These are phyloP conservation scores for Seminavis robusta DNA, from an alignment of 108 stramenopile genomes.

Conservation along the genomic window DNA sequence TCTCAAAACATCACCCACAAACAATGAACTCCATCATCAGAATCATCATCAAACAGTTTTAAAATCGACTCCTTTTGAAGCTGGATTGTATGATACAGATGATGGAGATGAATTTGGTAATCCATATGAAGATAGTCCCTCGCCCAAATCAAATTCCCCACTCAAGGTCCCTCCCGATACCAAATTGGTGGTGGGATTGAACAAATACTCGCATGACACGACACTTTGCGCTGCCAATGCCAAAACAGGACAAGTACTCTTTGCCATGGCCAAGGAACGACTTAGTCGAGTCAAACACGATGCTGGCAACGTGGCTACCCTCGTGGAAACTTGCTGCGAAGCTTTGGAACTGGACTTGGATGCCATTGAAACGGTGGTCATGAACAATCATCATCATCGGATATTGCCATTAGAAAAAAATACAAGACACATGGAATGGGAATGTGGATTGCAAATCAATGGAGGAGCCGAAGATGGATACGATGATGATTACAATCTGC, in stretches of 20 bases:
- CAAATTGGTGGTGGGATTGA: conserved; percentile 82
- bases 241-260: conserved; percentile 75
- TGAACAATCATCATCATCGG: conserved; percentile 95
- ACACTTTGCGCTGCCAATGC: conserved; percentile 79
- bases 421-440: conserved; percentile 70
- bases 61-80: conserved; percentile 74
- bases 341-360: conserved; percentile 72
- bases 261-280: conserved; percentile 89
- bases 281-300: conserved; percentile 85
- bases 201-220: conserved; percentile 93
- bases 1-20: too few relatives aligned
- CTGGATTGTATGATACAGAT: conserved; percentile 49
- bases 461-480: conserved; percentile 66
- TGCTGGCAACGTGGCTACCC: conserved; percentile 75
- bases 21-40: too few relatives aligned
- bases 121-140: conserved; percentile 27
- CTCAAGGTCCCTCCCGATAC: conserved; percentile 50
- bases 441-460: conserved; percentile 68
- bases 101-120: conserved; percentile 28
- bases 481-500: conserved; percentile 68
- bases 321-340: conserved; percentile 82
- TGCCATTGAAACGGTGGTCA: conserved; percentile 73
- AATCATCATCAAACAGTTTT: too few relatives aligned
- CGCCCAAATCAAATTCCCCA: conserved; percentile 6
- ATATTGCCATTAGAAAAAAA: conserved; percentile 70